These are phyloP conservation scores for Calonectria pseudoreteaudii DNA, from an alignment of 2,329 filamentous ascomycete genomes.

Conservation along the genomic window DNA sequence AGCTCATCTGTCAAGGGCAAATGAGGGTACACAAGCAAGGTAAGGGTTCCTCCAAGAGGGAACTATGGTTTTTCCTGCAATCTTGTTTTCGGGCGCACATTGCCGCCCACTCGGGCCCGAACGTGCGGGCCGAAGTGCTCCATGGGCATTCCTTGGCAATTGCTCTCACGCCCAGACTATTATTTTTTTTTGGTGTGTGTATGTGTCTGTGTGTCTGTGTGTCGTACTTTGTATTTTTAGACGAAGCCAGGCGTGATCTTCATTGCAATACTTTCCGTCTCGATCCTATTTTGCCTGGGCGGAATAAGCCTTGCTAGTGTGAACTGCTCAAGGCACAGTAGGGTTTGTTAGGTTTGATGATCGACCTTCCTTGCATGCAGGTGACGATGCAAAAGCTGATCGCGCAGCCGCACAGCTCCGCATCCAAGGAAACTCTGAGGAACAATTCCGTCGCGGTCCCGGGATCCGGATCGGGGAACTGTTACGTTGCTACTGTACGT, in stretches of 20 bases:
- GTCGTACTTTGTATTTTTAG: background rate
- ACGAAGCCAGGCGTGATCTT: background rate
- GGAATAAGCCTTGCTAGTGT: slow-evolving; percentile 2
- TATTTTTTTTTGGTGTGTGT: too few relatives aligned
- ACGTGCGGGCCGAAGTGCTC: background rate
- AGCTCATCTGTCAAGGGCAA: background rate
- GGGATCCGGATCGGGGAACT: background rate
- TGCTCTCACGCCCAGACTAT: too few relatives aligned
- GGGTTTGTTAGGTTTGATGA: too few relatives aligned
- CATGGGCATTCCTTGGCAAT: background rate
- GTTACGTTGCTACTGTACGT: background rate
- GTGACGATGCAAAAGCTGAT: background rate
- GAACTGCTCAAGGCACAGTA: background rate
- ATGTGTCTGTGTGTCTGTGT: too few relatives aligned
- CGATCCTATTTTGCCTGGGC: background rate
- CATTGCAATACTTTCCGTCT: background rate
- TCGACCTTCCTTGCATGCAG: background rate
- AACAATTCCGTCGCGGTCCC: background rate
- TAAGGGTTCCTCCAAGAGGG: background rate
- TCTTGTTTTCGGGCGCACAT: background rate
- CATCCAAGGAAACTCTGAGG: background rate
- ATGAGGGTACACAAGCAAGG: background rate
- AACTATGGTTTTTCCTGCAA: background rate
- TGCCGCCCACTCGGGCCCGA: background rate
- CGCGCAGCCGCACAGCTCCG: background rate